Conservation (phyloP, 2,329 filamentous ascomycete species). For the Bipolaris cookei region DNA sequence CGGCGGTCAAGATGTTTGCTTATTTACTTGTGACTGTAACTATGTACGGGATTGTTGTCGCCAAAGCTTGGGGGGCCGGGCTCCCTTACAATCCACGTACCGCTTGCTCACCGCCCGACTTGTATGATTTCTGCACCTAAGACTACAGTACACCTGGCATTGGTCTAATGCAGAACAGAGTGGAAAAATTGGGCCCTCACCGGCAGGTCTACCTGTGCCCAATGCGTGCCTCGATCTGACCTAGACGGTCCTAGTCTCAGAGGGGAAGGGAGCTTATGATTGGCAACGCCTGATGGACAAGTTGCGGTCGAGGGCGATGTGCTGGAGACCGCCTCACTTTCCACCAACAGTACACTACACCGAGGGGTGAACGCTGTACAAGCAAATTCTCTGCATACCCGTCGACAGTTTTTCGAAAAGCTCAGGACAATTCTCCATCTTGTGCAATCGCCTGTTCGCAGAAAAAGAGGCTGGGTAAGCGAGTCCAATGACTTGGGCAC, state of each 20-base stretch:
- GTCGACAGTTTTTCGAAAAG: background rate
- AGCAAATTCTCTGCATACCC: slow-evolving; percentile 6
- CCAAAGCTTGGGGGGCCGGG: slow-evolving; percentile 9
- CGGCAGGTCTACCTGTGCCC: slow-evolving; percentile 24
- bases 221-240: slow-evolving; percentile 20
- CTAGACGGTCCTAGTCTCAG: slow-evolving; percentile 21
- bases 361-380: background rate
- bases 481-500: slow-evolving; percentile 33
- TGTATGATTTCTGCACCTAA: slow-evolving; percentile 18
- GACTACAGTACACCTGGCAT: slow-evolving; percentile 13
- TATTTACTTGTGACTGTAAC: background rate
- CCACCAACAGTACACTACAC: background rate
- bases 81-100: slow-evolving; percentile 24
- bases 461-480: slow-evolving; percentile 28
- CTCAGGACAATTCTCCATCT: slow-evolving; percentile 8
- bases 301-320: slow-evolving; percentile 25
- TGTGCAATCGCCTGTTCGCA: slow-evolving; percentile 26
- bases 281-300: slow-evolving; percentile 24
- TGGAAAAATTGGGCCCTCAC: slow-evolving; percentile 30
- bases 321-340: slow-evolving; percentile 25
- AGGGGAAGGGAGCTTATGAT: slow-evolving; percentile 16
- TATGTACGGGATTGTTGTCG: background rate
- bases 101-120: slow-evolving; percentile 16
- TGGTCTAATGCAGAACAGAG: slow-evolving; percentile 24
- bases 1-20: background rate